A percentile compares a stretch with the other conserved stretches of the same genome.
Conservation (phyloP, 1,284 basidiomycete genomes). For the Stygiomarasmius scandens region DNA sequence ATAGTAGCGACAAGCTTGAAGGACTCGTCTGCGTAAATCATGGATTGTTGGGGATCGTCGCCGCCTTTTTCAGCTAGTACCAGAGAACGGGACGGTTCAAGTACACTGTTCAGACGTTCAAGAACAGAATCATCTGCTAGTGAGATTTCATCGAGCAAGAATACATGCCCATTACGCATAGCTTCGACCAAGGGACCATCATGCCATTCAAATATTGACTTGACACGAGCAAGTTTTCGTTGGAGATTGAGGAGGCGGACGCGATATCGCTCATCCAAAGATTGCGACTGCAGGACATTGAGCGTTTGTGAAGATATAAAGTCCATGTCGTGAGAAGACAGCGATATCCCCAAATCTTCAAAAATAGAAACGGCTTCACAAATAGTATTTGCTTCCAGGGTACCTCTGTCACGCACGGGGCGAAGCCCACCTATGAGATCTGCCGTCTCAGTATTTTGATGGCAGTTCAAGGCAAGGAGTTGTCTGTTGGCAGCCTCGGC, state of each 20-base stretch:
- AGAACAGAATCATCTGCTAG: slow-evolving; percentile 98
- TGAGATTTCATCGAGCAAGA: slow-evolving; percentile 97
- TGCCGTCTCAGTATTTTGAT: slow-evolving; percentile 99
- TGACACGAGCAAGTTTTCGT: slow-evolving; percentile 46
- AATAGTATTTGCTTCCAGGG: slow-evolving; percentile 47
- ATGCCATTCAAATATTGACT: slow-evolving; percentile 95
- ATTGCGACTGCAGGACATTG: slow-evolving; percentile 35
- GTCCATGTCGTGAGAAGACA: slow-evolving; percentile 33
- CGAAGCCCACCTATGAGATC: slow-evolving; percentile 95
- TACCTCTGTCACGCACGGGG: slow-evolving; percentile 82
- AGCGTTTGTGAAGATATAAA: slow-evolving; percentile 41
- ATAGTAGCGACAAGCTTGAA: slow-evolving; percentile 98
- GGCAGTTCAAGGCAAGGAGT: slow-evolving; percentile 88
- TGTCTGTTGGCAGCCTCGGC: slow-evolving; percentile 67
- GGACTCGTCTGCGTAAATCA: slow-evolving; percentile 61
- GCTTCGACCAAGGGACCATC: slow-evolving; percentile 94
- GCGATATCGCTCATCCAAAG: slow-evolving; percentile 33
- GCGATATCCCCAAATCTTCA: slow-evolving; percentile 39
- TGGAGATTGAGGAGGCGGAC: slow-evolving; percentile 43
- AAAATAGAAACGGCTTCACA: slow-evolving; percentile 47
- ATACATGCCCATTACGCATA: slow-evolving; percentile 86
- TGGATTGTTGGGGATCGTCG: slow-evolving; percentile 68
- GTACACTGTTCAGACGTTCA: slow-evolving; percentile 95
- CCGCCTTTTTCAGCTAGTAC: slow-evolving; percentile 94
- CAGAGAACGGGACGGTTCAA: slow-evolving; percentile 89